phyloP scores from a whole-genome alignment of 1,284 basidiomycete genomes.

The Ustilago lituana region DNA sequence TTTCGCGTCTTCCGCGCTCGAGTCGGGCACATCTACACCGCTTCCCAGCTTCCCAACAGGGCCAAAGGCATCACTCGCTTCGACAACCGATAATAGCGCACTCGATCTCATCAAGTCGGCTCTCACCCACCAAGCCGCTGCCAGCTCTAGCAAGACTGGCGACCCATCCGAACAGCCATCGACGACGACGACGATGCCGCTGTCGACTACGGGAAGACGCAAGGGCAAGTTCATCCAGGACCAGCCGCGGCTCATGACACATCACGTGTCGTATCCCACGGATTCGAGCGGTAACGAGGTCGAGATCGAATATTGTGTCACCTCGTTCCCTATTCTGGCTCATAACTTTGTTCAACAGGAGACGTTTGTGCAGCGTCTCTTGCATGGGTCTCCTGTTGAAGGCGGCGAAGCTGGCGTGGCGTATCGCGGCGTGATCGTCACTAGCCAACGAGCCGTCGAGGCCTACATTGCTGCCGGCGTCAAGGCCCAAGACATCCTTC shows the following conservation, averaged over 20 bases:
- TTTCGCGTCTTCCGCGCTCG: constrained; percentile 60
- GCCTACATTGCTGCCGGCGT: constrained; percentile 56
- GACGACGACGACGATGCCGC: constrained; percentile 13
- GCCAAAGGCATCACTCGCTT: constrained; percentile 15
- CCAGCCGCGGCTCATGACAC: constrained; percentile 60
- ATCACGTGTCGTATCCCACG: constrained; percentile 50
- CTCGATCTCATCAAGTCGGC: constrained; percentile 37
- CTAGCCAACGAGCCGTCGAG: constrained; percentile 62
- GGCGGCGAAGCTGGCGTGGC: neutral
- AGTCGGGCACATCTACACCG: constrained; percentile 61
- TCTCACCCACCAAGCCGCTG: constrained; percentile 22
- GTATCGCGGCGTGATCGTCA: constrained; percentile 60
- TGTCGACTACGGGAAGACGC: constrained; percentile 40
- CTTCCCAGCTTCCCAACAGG: constrained; percentile 28
- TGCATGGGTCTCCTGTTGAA: constrained; percentile 24
- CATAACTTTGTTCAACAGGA: constrained; percentile 48
- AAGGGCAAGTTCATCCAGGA: constrained; percentile 57
- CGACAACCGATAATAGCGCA: constrained; percentile 22
- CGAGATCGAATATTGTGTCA: constrained; percentile 57
- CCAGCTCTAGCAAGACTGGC: constrained; percentile 7
- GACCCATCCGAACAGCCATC: constrained; percentile 7
- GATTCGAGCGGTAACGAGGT: constrained; percentile 33
- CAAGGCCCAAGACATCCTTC: constrained; percentile 22
- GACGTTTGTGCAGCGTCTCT: constrained; percentile 40
- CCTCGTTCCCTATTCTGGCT: constrained; percentile 55